These are phyloP conservation scores for Termitomyces sp. DNA, from an alignment of 768 basidiomycete genomes.

Conservation along the genomic window DNA sequence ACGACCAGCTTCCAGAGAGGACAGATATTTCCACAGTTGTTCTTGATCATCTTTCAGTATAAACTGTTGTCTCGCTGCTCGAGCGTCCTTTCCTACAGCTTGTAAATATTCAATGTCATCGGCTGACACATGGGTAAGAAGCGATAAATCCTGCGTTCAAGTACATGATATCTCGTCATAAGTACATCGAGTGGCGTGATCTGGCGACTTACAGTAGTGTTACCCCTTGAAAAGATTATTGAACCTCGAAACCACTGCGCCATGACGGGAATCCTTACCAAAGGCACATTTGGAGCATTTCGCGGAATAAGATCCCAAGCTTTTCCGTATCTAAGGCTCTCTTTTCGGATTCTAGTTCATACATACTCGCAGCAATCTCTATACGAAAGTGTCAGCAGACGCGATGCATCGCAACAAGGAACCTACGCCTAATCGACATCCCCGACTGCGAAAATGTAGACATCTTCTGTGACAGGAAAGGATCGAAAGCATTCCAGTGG, in stretches of 20 bases:
- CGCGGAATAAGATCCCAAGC: constrained; percentile 61
- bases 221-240: constrained; percentile 59
- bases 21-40: constrained; percentile 67
- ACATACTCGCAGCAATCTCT: constrained; percentile 75
- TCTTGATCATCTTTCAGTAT: constrained; percentile 84
- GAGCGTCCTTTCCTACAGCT: constrained; percentile 74
- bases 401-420: not conserved
- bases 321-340: constrained; percentile 44
- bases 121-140: constrained; percentile 80
- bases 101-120: constrained; percentile 83
- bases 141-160: constrained; percentile 73
- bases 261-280: constrained; percentile 40
- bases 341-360: constrained; percentile 53
- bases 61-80: constrained; percentile 65
- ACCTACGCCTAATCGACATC: constrained; percentile 71
- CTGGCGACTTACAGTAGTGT: constrained; percentile 65
- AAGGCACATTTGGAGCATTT: constrained; percentile 88
- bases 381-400: not conserved
- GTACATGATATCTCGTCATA: not conserved
- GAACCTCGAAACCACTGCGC: not conserved
- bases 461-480: constrained; percentile 76
- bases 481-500: constrained; percentile 76
- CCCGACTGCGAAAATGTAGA: constrained; percentile 78
- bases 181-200: not conserved
- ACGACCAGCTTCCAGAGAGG: constrained; percentile 43